These are phyloP conservation scores for Codiaeum variegatum DNA, from an alignment of 441 rosid species.

Conservation along the genomic window DNA sequence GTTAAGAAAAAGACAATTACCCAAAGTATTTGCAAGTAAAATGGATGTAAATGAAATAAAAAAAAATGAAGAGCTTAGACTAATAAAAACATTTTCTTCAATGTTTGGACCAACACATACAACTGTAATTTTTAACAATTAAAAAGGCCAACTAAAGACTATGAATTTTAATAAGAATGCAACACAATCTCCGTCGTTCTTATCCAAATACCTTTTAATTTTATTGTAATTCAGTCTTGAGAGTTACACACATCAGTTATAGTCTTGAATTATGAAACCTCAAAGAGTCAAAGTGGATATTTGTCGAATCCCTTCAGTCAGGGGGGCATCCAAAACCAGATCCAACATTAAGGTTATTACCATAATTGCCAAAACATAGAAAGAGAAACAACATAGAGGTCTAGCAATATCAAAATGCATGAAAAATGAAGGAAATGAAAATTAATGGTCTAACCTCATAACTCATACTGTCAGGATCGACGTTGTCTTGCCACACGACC, in stretches of 20 bases:
- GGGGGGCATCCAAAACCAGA: neutral
- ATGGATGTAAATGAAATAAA: neutral
- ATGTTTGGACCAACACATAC: neutral
- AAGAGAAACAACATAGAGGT: neutral
- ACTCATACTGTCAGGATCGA: constrained; percentile 71
- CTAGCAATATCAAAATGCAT: constrained; percentile 6
- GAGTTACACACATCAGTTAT: too few relatives aligned
- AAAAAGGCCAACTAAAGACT: neutral
- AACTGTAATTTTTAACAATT: neutral
- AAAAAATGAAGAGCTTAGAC: neutral
- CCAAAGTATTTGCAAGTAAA: neutral
- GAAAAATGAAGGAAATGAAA: neutral
- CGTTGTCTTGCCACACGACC: constrained; percentile 60
- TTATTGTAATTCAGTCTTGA: too few relatives aligned
- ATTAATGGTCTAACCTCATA: constrained; percentile 55
- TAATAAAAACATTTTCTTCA: neutral
- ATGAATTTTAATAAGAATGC: neutral
- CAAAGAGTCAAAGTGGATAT: neutral
- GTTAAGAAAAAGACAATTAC: neutral
- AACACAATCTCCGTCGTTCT: too few relatives aligned
- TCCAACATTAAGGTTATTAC: neutral
- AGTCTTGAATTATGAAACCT: neutral
- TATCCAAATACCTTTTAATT: too few relatives aligned
- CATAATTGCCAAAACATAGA: neutral
- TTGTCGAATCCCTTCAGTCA: neutral